These are phyloP conservation scores for Trametes elegans DNA, from an alignment of 768 basidiomycete genomes.

Conservation along the genomic window DNA sequence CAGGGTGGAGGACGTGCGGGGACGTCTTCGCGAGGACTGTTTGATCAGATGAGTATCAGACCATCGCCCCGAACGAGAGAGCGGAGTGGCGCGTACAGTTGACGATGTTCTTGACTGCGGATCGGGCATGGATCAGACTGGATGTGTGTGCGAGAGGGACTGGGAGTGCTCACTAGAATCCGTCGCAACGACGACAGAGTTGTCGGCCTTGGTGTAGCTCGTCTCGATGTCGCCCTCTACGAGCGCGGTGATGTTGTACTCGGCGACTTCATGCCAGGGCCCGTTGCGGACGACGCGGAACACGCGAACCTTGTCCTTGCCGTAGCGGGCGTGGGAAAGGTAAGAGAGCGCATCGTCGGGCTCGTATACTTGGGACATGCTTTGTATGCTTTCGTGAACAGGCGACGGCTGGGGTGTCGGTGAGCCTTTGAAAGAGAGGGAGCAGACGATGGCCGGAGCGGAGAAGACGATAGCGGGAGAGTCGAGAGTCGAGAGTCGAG, in stretches of 20 bases:
- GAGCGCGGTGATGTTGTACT: slow-evolving; percentile 79
- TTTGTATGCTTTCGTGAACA: no score
- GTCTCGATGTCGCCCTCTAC: slow-evolving; percentile 82
- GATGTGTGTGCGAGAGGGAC: no score
- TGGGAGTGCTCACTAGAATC: slow-evolving; percentile 84
- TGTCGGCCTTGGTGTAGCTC: slow-evolving; percentile 88
- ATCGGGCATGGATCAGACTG: not conserved
- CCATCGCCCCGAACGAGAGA: no score
- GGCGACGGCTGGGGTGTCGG: no score
- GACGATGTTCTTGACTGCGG: slow-evolving; percentile 41
- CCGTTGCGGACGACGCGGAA: slow-evolving; percentile 77
- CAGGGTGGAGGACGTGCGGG: slow-evolving; percentile 79
- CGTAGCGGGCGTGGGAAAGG: slow-evolving; percentile 64
- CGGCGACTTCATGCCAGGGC: slow-evolving; percentile 69
- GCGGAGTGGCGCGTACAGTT: slow-evolving; percentile 28
- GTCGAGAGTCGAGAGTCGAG: no score
- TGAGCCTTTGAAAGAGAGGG: no score
- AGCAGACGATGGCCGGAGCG: no score
- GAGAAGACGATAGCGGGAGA: no score
- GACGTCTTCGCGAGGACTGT: slow-evolving; percentile 85
- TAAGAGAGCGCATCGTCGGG: slow-evolving; percentile 18
- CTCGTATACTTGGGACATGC: no score
- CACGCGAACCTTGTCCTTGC: slow-evolving; percentile 88
- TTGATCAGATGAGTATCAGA: no score
- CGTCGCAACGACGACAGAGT: slow-evolving; percentile 84